A percentile compares a stretch with the other conserved stretches of the same genome.
phyloP scores from a whole-genome alignment of 2,329 filamentous ascomycete genomes.

The Xylaria sp. region DNA sequence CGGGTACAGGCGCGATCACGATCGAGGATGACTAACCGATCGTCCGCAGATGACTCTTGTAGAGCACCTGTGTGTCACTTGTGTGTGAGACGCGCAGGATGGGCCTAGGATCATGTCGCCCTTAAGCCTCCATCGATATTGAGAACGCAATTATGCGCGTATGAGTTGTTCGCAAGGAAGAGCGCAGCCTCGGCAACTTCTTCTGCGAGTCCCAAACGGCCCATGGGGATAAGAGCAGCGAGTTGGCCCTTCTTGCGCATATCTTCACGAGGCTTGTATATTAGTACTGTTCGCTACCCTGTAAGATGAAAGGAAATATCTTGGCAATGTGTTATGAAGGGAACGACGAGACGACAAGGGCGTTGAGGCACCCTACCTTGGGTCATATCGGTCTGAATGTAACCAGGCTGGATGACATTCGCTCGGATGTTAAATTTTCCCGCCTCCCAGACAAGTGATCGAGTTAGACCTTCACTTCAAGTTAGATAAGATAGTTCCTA shows the following conservation, averaged over 20 bases:
- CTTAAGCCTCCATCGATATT: constrained; percentile 88
- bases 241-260: constrained; percentile 50
- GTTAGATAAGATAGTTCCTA: constrained; percentile 36
- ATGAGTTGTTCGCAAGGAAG: constrained; percentile 81
- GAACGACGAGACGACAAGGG: constrained; percentile 27
- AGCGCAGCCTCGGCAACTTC: constrained; percentile 86
- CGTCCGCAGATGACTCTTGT: neutral
- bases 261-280: constrained; percentile 52
- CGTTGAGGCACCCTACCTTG: constrained; percentile 61
- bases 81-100: constrained; percentile 4
- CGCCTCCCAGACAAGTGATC: constrained; percentile 72
- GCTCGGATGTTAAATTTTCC: constrained; percentile 73
- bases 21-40: constrained; percentile 66
- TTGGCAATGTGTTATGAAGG: constrained; percentile 27
- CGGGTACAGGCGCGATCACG: constrained; percentile 70
- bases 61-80: neutral
- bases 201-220: constrained; percentile 72
- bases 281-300: constrained; percentile 48
- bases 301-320: constrained; percentile 27
- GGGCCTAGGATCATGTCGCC: constrained; percentile 60
- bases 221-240: constrained; percentile 67
- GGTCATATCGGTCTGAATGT: constrained; percentile 85
- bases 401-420: constrained; percentile 85
- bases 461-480: constrained; percentile 68
- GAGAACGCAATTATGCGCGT: constrained; percentile 87